phyloP scores from a whole-genome alignment of 2,329 filamentous ascomycete species.

The Colletotrichum somersetense region DNA sequence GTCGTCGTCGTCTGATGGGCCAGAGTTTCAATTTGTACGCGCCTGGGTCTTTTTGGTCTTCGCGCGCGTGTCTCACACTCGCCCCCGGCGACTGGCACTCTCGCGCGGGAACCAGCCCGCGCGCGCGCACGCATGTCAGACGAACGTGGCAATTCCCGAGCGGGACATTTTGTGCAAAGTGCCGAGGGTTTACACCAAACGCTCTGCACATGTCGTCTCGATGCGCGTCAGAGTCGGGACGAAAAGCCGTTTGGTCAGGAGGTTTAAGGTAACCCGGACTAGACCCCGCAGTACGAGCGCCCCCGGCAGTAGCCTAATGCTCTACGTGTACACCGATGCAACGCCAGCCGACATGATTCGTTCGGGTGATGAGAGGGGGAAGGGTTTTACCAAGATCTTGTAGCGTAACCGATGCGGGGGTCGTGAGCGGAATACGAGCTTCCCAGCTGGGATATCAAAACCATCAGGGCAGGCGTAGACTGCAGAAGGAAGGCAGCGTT shows the following conservation, averaged over 20 bases:
- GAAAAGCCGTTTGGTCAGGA: background rate
- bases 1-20: background rate
- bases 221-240: background rate
- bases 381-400: background rate
- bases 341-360: too few species aligned
- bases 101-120: too few species aligned
- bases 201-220: background rate
- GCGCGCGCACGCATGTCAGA: background rate
- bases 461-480: background rate
- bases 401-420: background rate
- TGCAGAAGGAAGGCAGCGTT: background rate
- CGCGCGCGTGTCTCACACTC: too few species aligned
- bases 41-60: background rate
- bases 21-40: slow-evolving; percentile 13
- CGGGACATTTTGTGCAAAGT: background rate
- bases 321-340: background rate
- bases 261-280: background rate
- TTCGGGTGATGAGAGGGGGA: background rate
- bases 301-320: too few species aligned
- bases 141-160: background rate
- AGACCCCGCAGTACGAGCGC: background rate
- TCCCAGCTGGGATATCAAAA: background rate
- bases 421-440: background rate
- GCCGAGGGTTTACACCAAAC: background rate
- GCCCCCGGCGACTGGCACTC: too few species aligned